These are phyloP conservation scores for Metschnikowia chrysomelidarum DNA, from an alignment of 805 yeast genomes.

Conservation along the genomic window DNA sequence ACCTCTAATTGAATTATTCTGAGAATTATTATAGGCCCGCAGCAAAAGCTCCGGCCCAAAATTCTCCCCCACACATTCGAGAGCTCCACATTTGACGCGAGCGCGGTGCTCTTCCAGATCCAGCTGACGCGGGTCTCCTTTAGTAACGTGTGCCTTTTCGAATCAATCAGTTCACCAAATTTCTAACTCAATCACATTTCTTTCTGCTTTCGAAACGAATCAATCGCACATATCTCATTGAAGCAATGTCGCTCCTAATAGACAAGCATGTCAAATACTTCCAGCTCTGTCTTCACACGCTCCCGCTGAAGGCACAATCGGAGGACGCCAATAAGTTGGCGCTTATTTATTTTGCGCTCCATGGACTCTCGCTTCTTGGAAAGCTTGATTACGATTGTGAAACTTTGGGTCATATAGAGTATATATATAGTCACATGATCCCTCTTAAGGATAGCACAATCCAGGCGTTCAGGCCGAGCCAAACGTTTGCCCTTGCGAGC, in stretches of 20 bases:
- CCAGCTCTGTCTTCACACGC: constrained; percentile 47
- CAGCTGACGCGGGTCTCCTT: too few relatives aligned
- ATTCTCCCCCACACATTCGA: too few relatives aligned
- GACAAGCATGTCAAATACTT: constrained; percentile 45
- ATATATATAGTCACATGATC: constrained; percentile 47
- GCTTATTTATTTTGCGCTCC: constrained; percentile 65
- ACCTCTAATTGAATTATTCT: too few relatives aligned
- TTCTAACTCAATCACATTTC: too few relatives aligned
- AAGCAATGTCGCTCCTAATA: constrained; percentile 17
- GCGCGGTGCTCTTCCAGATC: too few relatives aligned
- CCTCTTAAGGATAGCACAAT: constrained; percentile 33
- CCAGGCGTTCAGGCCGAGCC: constrained; percentile 57
- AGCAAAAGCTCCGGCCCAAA: too few relatives aligned
- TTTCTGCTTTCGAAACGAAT: too few relatives aligned
- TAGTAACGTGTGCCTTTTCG: too few relatives aligned
- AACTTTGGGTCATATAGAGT: constrained; percentile 28
- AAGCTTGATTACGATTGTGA: constrained; percentile 27
- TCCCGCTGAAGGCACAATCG: constrained; percentile 55
- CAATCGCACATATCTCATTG: too few relatives aligned
- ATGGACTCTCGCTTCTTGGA: constrained; percentile 54
- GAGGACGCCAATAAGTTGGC: constrained; percentile 72
- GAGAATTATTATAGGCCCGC: too few relatives aligned
- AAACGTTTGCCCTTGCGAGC: constrained; percentile 37
- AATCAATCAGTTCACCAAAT: too few relatives aligned
- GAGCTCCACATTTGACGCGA: too few relatives aligned